Percentiles rank a stretch among this genome's conserved stretches.
These are phyloP conservation scores for Melaleuca alternifolia DNA, from an alignment of 345 rosid species.

Conservation along the genomic window DNA sequence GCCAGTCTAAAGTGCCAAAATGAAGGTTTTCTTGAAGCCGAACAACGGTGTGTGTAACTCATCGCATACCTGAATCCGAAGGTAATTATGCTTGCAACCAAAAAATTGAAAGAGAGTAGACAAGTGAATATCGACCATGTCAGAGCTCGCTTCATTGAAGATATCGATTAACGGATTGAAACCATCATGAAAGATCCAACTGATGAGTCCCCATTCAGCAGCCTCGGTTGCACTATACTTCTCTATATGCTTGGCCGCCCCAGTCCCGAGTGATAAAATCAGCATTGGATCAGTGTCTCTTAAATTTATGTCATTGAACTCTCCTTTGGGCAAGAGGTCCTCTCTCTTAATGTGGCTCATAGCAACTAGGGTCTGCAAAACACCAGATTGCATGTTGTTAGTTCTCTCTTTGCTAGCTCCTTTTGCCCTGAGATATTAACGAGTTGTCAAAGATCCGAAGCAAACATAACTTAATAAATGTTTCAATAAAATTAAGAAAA, in stretches of 20 bases:
- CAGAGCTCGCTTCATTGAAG: neutral
- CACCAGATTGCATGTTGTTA: neutral
- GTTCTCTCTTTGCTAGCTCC: neutral
- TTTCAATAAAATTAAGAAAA: neutral
- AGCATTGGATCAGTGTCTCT: neutral
- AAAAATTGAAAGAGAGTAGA: neutral
- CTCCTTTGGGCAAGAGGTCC: neutral
- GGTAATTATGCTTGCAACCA: neutral
- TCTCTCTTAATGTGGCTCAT: neutral
- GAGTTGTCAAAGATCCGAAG: neutral
- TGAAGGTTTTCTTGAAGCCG: neutral
- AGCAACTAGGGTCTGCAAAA: neutral
- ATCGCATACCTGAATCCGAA: neutral
- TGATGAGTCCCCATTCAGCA: neutral
- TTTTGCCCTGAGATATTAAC: neutral
- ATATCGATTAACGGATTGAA: neutral
- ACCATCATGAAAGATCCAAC: constrained; percentile 1
- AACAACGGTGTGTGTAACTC: neutral
- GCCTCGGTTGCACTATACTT: constrained; percentile 10
- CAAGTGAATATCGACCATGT: neutral
- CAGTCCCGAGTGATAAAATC: neutral
- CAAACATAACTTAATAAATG: neutral
- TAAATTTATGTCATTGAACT: neutral
- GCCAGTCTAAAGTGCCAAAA: neutral
- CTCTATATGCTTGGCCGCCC: constrained; percentile 1